phyloP scores from a whole-genome alignment of 305 asterid genomes.

The Rubia balearica region DNA sequence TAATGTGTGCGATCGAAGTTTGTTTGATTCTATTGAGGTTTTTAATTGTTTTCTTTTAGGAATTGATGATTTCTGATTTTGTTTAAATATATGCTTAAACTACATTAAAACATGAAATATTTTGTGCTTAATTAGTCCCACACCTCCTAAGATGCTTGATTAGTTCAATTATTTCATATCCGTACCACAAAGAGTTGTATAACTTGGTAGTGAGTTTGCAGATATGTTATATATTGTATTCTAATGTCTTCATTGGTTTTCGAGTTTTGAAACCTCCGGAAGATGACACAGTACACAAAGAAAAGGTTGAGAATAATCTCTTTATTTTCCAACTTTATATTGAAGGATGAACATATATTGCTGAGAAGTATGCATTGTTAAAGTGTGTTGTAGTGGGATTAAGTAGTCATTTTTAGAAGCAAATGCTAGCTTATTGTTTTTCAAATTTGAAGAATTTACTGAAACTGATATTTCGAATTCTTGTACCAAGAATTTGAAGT shows the following conservation, averaged over 20 bases:
- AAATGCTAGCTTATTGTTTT: neutral
- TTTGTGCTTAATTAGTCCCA: too few species aligned
- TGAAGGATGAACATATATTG: neutral
- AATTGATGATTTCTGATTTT: neutral
- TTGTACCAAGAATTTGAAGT: neutral
- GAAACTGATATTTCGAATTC: neutral
- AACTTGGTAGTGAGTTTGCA: constrained; percentile 59
- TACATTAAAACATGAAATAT: too few species aligned
- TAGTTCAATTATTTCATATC: neutral
- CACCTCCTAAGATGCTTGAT: neutral
- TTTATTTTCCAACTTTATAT: neutral
- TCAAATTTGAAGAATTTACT: neutral
- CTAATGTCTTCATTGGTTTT: constrained; percentile 7
- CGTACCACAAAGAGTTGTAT: constrained; percentile 55
- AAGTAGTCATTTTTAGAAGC: neutral
- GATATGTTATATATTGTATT: constrained; percentile 12
- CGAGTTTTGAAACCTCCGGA: constrained; percentile 24
- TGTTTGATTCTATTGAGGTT: neutral
- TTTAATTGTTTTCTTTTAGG: neutral
- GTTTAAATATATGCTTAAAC: neutral
- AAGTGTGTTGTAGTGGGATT: neutral
- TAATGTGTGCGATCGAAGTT: neutral
- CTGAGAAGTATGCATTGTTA: neutral
- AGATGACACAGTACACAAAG: constrained; percentile 28
- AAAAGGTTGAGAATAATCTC: constrained; percentile 35